Percentiles rank a stretch among this genome's conserved stretches.
These are phyloP conservation scores for Arctium minus DNA, from an alignment of 129 eudicot genomes.

Conservation along the genomic window DNA sequence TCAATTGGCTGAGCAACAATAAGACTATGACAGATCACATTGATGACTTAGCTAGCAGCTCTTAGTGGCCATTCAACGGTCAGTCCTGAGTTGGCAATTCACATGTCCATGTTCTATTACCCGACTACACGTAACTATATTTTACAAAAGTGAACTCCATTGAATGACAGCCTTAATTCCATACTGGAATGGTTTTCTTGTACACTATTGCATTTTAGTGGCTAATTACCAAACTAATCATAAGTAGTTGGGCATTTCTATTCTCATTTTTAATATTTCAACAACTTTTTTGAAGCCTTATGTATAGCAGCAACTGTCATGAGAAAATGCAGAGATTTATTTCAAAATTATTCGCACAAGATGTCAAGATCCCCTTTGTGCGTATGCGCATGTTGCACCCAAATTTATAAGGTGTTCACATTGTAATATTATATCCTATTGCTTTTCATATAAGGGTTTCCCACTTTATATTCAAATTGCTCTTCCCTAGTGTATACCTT, in stretches of 20 bases:
- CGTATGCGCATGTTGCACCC: neutral
- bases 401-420: neutral
- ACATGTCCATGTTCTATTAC: neutral
- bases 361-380: too few relatives aligned
- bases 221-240: neutral
- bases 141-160: neutral
- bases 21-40: neutral
- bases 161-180: slow-evolving; percentile 2
- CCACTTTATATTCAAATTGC: neutral
- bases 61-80: neutral
- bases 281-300: neutral
- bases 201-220: neutral
- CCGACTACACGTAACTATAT: neutral
- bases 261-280: neutral
- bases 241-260: neutral
- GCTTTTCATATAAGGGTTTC: neutral
- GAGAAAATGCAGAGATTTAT: neutral
- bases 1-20: neutral
- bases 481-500: neutral
- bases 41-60: neutral
- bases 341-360: neutral
- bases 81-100: neutral
- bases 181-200: neutral
- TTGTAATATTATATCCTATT: neutral
- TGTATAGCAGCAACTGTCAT: neutral